Base-by-base conservation (phyloP, 2,329 filamentous ascomycete genomes). In the Fusarium tanahbumbuense region DNA sequence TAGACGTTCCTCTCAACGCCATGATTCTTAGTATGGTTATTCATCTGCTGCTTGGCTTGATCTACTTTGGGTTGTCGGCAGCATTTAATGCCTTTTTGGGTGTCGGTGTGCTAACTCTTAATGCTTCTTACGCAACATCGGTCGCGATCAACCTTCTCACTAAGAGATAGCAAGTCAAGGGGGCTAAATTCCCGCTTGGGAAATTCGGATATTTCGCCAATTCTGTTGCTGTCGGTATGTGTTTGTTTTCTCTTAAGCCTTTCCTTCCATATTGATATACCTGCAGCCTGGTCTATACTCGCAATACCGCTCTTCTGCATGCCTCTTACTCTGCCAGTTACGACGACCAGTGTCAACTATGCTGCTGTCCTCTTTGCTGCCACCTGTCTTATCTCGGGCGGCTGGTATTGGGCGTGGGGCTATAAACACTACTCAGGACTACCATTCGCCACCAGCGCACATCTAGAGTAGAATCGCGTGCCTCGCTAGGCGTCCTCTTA, bases 331-430 rank as follows among this genome's bases (percentile, higher is more conserved):
- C 20, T 67, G 11, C 63, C 63, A 3, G 60, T 55, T 2, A 57
- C 30, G 6, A 11, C 30, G 12, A 53, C 56, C 2, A 42, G 40
- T 5, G 63, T 65, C 6, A 67, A 67, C 37, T 67, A 67, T 11
- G 63, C 63, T 5, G 41, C 63, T 11, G 63, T 67, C 4, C 45
- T 67, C 1, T 67, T 67, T 32, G 60, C 49, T 32, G 62, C 62
- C 6, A 50, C 63, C 7, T 48, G 37, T 15, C 10, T 44, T 7
- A 47, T 65, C 10, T 66, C 60, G 16, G 54, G 63, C 8, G 41
- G 45, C 23, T 66, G 63, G 63, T 66, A 66, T 16, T 66, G 63
- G 63, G 54, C 12, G 5, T 66, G 63, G 63, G 60, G 63, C 16
- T 48, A 65, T 9, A 57, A 65, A n/a, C 63, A 66, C 44, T 65